These are phyloP conservation scores for Cicer cuneatum DNA, from an alignment of 306 rosid genomes.

Conservation along the genomic window DNA sequence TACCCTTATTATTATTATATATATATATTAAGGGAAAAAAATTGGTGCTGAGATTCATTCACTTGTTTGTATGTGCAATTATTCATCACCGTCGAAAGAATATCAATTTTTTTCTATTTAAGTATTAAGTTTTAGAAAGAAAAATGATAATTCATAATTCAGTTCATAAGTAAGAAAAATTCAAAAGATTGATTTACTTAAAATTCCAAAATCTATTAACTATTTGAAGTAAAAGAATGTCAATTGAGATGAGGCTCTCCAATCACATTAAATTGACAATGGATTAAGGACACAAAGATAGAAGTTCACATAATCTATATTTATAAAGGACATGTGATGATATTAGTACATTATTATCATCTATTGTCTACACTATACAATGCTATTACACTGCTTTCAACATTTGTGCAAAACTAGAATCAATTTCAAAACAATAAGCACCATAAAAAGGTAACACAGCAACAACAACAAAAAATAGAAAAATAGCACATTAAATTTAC, in stretches of 20 bases:
- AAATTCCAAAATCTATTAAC: no score
- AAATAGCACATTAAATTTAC: constrained; percentile 26
- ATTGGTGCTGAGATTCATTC: no score
- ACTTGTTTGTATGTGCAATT: no score
- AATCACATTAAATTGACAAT: neutral
- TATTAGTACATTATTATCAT: neutral
- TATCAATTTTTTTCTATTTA: no score
- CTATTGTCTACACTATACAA: neutral
- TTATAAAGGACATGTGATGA: no score
- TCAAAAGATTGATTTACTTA: no score
- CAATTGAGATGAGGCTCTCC: neutral
- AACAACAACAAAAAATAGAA: neutral
- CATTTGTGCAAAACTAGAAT: neutral
- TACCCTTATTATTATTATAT: neutral
- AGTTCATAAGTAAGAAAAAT: no score
- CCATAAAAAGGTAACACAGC: neutral
- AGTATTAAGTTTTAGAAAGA: no score
- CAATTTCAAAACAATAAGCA: neutral
- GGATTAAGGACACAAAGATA: neutral
- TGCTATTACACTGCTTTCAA: neutral
- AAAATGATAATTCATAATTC: no score
- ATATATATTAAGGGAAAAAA: no score
- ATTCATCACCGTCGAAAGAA: neutral
- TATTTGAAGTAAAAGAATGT: no score
- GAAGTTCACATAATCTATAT: no score